These are phyloP conservation scores for Cryptosporidium felis DNA, from an alignment of 169 alveolate species.

Conservation along the genomic window DNA sequence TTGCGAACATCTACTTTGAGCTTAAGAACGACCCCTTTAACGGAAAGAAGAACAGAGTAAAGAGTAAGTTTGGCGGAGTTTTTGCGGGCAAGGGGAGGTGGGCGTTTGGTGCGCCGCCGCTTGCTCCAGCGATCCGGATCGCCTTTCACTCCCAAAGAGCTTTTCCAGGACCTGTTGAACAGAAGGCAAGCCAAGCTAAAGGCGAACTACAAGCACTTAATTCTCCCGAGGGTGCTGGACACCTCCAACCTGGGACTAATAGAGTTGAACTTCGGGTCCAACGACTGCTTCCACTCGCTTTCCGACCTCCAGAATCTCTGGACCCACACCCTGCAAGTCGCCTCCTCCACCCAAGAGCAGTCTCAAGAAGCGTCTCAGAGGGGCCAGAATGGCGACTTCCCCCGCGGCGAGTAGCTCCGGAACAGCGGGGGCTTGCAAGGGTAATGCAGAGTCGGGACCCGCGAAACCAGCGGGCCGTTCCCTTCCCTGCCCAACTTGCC, in stretches of 20 bases:
- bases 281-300: slow-evolving; percentile 37
- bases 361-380: slow-evolving; percentile 27
- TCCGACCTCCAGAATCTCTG: slow-evolving; percentile 60
- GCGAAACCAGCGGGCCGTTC: too few relatives aligned
- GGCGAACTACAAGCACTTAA: slow-evolving; percentile 11
- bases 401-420: too few relatives aligned
- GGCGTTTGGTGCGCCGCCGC: too few relatives aligned
- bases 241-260: slow-evolving; percentile 30
- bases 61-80: slow-evolving; percentile 37
- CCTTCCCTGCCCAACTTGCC: too few relatives aligned
- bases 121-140: too few relatives aligned
- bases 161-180: slow-evolving; percentile 21
- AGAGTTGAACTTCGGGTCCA: slow-evolving; percentile 32
- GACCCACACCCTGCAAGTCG: background rate
- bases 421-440: too few relatives aligned
- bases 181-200: slow-evolving; percentile 63
- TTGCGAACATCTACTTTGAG: slow-evolving; percentile 29
- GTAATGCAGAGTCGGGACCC: too few relatives aligned
- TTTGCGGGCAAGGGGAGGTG: too few relatives aligned
- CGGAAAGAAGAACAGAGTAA: slow-evolving; percentile 37
- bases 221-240: slow-evolving; percentile 22
- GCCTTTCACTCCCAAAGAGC: background rate
- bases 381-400: too few relatives aligned
- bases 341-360: background rate
- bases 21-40: slow-evolving; percentile 59